Evolutionary conservation across 2,329 filamentous ascomycete genomes (phyloP).

Genomic region (Eutypella sp.): DNA sequence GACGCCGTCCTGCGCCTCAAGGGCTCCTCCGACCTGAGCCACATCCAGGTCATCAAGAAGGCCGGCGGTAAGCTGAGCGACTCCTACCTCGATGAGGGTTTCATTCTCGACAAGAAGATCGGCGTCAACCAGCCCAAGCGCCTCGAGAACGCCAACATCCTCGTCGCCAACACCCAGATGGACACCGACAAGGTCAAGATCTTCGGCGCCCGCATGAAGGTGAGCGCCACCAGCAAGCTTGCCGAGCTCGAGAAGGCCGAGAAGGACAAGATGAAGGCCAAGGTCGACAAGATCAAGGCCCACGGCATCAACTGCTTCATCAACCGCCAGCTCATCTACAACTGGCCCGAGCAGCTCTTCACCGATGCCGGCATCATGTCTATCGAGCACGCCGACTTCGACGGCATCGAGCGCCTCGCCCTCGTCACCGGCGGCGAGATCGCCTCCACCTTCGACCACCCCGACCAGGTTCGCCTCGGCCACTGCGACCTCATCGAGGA

Average conservation of each 20-base stretch:
- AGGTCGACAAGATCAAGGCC: conserved; percentile 97
- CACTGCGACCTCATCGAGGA: conserved; percentile 96
- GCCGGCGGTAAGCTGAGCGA: conserved; percentile 95
- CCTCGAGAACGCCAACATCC: conserved; percentile 95
- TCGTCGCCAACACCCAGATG: conserved; percentile 98
- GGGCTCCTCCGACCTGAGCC: conserved; percentile 86
- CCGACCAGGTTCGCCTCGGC: conserved; percentile 92
- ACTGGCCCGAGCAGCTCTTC: conserved; percentile 99
- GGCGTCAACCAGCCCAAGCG: conserved; percentile 98
- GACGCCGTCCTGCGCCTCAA: conserved; percentile 88
- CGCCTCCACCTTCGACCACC: conserved; percentile 95
- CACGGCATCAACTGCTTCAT: conserved; percentile 99
- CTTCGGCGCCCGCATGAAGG: conserved; percentile 94
- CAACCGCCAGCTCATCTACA: conserved; percentile 98
- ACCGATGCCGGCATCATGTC: conserved; percentile 96
- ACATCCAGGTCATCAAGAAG: conserved; percentile 99
- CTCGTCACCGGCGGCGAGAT: conserved; percentile 97
- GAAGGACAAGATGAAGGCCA: conserved; percentile 98
- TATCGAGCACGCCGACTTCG: conserved; percentile 98
- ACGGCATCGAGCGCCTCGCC: conserved; percentile 91
- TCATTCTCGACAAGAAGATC: conserved; percentile 98
- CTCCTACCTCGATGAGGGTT: conserved; percentile 95
- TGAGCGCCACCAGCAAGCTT: conserved; percentile 90
- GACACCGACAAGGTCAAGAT: conserved; percentile 99
- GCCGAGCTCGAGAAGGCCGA: conserved; percentile 98